Conservation (phyloP, 768 basidiomycete species). For the Termitomyces heimii region DNA sequence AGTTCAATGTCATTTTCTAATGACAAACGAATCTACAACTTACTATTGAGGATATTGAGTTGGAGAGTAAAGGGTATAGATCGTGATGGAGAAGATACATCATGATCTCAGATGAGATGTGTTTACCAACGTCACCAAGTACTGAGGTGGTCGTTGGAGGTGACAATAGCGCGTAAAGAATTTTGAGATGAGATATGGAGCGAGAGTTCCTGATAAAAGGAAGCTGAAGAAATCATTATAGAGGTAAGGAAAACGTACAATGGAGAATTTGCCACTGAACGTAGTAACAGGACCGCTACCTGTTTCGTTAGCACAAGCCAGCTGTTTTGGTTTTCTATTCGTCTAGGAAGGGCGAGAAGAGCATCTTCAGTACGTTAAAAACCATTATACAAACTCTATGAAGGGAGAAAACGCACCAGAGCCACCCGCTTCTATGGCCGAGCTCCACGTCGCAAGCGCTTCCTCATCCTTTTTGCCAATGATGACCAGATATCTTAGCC, state of each 20-base stretch:
- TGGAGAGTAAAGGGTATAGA: slow-evolving; percentile 37
- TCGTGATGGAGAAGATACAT: slow-evolving; percentile 39
- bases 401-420: slow-evolving; percentile 18
- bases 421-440: slow-evolving; percentile 23
- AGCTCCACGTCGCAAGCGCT: slow-evolving; percentile 43
- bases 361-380: slow-evolving; percentile 22
- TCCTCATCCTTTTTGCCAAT: slow-evolving; percentile 44
- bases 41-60: slow-evolving; percentile 44
- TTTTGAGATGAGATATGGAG: slow-evolving; percentile 40
- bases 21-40: slow-evolving; percentile 17
- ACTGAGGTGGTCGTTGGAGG: slow-evolving; percentile 14
- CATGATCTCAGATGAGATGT: slow-evolving; percentile 27
- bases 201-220: slow-evolving; percentile 35
- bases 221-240: not conserved
- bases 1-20: not conserved
- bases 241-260: slow-evolving; percentile 32
- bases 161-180: slow-evolving; percentile 45
- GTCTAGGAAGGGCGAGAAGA: slow-evolving; percentile 32
- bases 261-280: slow-evolving; percentile 41
- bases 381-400: not conserved
- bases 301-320: slow-evolving; percentile 62
- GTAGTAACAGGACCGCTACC: slow-evolving; percentile 41
- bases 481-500: slow-evolving; percentile 60
- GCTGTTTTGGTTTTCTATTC: slow-evolving; percentile 30
- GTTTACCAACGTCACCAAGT: slow-evolving; percentile 25